These are phyloP conservation scores for Ananas comosus DNA, from an alignment of 176 grass and related monocot species.

Conservation along the genomic window DNA sequence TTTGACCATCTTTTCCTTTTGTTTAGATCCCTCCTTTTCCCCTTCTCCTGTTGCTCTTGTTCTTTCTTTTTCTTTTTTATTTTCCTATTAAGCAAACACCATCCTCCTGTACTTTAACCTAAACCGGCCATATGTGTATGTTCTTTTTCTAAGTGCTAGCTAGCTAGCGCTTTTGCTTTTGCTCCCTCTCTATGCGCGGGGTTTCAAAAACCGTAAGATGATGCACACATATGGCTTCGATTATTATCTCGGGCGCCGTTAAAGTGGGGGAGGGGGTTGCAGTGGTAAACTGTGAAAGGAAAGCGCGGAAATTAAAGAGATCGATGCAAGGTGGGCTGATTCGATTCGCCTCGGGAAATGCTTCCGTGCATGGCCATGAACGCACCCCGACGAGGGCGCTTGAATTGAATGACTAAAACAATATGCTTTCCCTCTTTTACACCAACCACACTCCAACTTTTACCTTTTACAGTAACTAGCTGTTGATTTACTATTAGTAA, in stretches of 20 bases:
- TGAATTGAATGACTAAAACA: no score
- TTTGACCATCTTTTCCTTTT: slow-evolving; percentile 13
- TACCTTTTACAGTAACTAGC: no score
- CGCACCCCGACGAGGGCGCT: no score
- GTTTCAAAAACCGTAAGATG: neutral
- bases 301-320: neutral
- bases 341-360: slow-evolving; percentile 25
- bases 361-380: slow-evolving; percentile 5
- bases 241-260: neutral
- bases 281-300: no score
- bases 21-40: slow-evolving; percentile 1
- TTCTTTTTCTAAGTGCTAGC: no score
- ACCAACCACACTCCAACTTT: no score
- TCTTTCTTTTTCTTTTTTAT: neutral
- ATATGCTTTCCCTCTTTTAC: no score
- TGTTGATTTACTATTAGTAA: no score
- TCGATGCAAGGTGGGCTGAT: slow-evolving; percentile 12
- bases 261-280: neutral
- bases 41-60: slow-evolving; percentile 11
- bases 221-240: no score
- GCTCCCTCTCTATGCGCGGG: neutral
- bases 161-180: neutral
- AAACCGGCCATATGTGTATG: no score
- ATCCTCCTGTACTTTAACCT: no score
- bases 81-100: no score